These are phyloP conservation scores for Azolla pinnata DNA, from an alignment of 75 land plant genomes.

Conservation along the genomic window DNA sequence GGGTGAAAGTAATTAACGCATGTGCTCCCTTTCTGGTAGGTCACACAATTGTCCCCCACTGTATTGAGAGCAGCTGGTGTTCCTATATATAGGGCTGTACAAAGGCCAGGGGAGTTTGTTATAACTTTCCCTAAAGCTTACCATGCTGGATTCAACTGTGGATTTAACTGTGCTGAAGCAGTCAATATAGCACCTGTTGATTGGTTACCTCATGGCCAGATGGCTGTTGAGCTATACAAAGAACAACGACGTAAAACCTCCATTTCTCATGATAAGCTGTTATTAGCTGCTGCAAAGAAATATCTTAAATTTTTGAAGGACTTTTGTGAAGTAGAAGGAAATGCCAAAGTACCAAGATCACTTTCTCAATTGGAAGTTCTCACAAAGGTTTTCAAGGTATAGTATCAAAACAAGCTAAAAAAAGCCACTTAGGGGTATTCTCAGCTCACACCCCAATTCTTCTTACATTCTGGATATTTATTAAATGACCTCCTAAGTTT, in stretches of 20 bases:
- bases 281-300: constrained; percentile 63
- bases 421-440: too few relatives aligned
- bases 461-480: too few relatives aligned
- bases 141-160: constrained; percentile 78
- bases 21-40: constrained; percentile 87
- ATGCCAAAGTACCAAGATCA: constrained; percentile 31
- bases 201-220: constrained; percentile 91
- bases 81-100: constrained; percentile 65
- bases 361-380: constrained; percentile 41
- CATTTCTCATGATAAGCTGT: constrained; percentile 75
- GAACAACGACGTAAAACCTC: constrained; percentile 55
- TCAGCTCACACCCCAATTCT: too few relatives aligned
- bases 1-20: constrained; percentile 73
- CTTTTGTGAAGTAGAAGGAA: too few relatives aligned
- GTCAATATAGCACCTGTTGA: constrained; percentile 87
- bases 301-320: constrained; percentile 15
- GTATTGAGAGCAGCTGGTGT: constrained; percentile 57
- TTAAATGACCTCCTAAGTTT: too few relatives aligned
- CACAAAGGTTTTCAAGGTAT: constrained; percentile 27
- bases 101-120: constrained; percentile 74
- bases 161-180: constrained; percentile 80
- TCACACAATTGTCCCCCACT: constrained; percentile 62
- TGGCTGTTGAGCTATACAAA: constrained; percentile 62
- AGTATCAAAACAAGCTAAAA: constrained; percentile 47
- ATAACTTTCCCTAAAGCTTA: constrained; percentile 78